Percentiles rank a stretch among this genome's conserved stretches.
Conservation (phyloP, 129 eudicot genomes). For the Cynara cardunculus region DNA sequence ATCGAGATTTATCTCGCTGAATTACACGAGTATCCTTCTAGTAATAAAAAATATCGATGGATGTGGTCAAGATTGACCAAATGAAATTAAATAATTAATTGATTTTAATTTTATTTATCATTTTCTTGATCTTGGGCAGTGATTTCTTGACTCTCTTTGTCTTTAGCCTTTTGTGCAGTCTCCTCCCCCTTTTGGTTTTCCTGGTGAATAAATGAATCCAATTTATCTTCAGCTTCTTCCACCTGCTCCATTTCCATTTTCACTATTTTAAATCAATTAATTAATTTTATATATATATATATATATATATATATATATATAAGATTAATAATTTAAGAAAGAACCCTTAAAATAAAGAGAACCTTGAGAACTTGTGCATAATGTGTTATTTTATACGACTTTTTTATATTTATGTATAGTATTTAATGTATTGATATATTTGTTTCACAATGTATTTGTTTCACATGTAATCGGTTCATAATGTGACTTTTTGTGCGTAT, state of each 20-base stretch:
- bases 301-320: background rate
- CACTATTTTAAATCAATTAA: background rate
- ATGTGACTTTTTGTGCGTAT: no score
- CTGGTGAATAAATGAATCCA: conserved; percentile 28
- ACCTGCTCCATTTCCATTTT: conserved; percentile 27
- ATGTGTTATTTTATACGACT: no score
- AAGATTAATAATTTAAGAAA: no score
- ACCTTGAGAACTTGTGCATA: no score
- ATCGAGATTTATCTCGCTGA: no score
- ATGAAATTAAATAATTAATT: background rate
- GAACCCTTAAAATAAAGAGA: no score
- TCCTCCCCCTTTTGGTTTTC: conserved; percentile 3
- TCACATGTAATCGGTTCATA: no score
- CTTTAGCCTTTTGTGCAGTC: background rate
- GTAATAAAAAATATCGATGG: background rate
- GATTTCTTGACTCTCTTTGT: conserved; percentile 11
- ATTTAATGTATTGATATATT: no score
- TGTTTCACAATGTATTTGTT: no score
- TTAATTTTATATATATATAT: background rate
- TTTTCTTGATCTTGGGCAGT: conserved; percentile 1
- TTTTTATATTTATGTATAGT: no score
- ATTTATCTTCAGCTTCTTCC: conserved; percentile 29
- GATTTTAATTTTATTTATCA: background rate
- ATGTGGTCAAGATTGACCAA: background rate
- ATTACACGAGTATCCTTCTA: no score